phyloP scores from a whole-genome alignment of 805 yeast genomes.

The Danielia reshetovae region DNA sequence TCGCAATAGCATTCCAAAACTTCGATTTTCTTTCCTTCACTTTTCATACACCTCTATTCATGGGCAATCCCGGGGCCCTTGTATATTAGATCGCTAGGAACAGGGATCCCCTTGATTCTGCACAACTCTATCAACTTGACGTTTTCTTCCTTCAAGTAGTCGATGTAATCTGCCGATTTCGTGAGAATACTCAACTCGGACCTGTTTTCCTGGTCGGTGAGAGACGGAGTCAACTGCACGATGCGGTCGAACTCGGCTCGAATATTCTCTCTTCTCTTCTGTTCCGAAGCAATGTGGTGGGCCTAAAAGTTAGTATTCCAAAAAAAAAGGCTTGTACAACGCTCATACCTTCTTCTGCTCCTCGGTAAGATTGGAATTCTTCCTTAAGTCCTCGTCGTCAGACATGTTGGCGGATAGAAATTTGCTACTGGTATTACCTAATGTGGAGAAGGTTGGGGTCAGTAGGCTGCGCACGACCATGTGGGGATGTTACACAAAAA shows the following conservation, averaged over 20 bases:
- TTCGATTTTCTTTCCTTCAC: too few species aligned
- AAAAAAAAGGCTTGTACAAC: neutral
- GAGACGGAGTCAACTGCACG: conserved; percentile 70
- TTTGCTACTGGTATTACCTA: neutral
- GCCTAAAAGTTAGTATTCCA: conserved; percentile 37
- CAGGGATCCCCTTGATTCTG: conserved; percentile 33
- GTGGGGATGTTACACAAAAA: conserved; percentile 1
- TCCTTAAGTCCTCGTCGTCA: neutral
- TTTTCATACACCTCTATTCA: conserved; percentile 3
- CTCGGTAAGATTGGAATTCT: conserved; percentile 14
- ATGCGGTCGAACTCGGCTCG: conserved; percentile 76
- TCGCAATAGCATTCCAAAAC: too few species aligned
- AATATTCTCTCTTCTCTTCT: conserved; percentile 80
- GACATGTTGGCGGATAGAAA: neutral
- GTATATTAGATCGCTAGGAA: conserved; percentile 38
- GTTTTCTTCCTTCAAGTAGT: conserved; percentile 49
- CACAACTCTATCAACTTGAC: conserved; percentile 40
- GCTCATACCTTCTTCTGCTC: conserved; percentile 16
- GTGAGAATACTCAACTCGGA: conserved; percentile 75
- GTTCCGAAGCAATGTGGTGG: conserved; percentile 82
- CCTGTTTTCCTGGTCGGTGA: conserved; percentile 66
- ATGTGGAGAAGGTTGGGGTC: neutral
- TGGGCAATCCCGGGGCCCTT: conserved; percentile 20
- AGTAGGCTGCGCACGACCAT: conserved; percentile 1
- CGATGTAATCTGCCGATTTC: conserved; percentile 57